Evolutionary conservation across 208 protist species (phyloP).

Genomic region (Trypanosoma rangeli): DNA sequence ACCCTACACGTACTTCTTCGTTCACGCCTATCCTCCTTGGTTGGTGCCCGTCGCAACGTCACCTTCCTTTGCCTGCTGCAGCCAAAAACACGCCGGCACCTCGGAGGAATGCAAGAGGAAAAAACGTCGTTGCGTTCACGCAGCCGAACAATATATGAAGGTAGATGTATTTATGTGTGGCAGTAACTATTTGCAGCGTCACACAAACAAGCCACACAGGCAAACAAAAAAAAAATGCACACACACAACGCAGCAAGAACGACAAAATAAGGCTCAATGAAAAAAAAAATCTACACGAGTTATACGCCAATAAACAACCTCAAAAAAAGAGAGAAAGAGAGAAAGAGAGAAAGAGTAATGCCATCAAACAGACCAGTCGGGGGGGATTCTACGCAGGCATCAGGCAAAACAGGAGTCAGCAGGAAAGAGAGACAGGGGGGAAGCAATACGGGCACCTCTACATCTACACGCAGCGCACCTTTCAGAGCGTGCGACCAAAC

Average conservation of each 20-base stretch:
- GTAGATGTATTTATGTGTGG: background rate
- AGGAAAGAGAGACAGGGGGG: background rate
- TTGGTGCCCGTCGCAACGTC: too few relatives aligned
- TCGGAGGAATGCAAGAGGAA: too few relatives aligned
- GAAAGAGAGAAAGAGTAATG: conserved; percentile 9
- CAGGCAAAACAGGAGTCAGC: conserved; percentile 14
- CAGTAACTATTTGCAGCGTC: background rate
- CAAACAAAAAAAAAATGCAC: background rate
- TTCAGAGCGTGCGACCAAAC: background rate
- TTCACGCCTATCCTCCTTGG: too few relatives aligned
- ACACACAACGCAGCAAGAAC: conserved; percentile 10
- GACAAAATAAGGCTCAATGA: conserved; percentile 8
- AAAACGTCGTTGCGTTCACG: too few relatives aligned
- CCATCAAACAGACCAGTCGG: background rate
- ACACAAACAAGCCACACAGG: background rate
- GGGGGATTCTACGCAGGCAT: background rate
- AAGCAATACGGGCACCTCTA: conserved; percentile 6
- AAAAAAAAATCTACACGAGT: background rate
- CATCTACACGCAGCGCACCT: background rate
- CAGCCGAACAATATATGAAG: background rate
- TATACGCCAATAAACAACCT: background rate
- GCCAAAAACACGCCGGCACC: too few relatives aligned
- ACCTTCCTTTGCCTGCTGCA: too few relatives aligned
- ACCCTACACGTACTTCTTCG: too few relatives aligned
- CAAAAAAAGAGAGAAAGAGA: conserved; percentile 7